Evolutionary conservation across 768 basidiomycete species (phyloP), one percentile per base, ranked within the genome.

Genomic region (Tephrocybe sp.): DNA sequence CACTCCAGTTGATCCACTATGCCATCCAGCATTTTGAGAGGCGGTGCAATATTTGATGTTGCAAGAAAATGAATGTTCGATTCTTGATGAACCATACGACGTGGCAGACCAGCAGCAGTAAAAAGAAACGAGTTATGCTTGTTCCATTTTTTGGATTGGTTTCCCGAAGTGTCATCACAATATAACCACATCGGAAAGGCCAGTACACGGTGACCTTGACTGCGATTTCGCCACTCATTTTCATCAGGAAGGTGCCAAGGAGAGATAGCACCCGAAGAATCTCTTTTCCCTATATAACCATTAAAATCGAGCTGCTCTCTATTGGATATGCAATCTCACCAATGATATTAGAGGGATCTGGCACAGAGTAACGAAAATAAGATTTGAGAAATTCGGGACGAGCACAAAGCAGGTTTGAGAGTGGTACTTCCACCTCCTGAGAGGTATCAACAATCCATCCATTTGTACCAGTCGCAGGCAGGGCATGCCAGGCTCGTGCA

Each of bases 141-240:
- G 44, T 69, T 70, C 66, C 67, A 69, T 21, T 66, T 66, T 54
- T 71, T 71, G 1, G 67, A 70, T 8, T 49, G 13, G 46, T 69
- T 69, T 0, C 68, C 69, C 0, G 66, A 70, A 0, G 64, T 52
- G 33, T 53, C 52, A 38, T 53, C 42, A 34, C 52, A 53, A 19
- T 53, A 53, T 6, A 53, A 21, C 52, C 46, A 53, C 8, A 53
- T 47, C 8, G 24, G 29, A 15, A 42, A 34, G 23, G 45, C 3
- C 3, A 47, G 4, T 2, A 52, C 45, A 11, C 22, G 50, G 2
- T 18, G 9, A 1, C 45, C 50, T 19, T 41, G 11, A n/a, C 27
- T 38, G 13, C 24, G 3, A 9, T 8, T 6, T 16, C 44, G 37
- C 13, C 34, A 50, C 3, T 18, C 18, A 15, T 50, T 50, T 34